Conservation (phyloP, 2,329 filamentous ascomycete genomes). For the Diaporthe citrichinensis region DNA sequence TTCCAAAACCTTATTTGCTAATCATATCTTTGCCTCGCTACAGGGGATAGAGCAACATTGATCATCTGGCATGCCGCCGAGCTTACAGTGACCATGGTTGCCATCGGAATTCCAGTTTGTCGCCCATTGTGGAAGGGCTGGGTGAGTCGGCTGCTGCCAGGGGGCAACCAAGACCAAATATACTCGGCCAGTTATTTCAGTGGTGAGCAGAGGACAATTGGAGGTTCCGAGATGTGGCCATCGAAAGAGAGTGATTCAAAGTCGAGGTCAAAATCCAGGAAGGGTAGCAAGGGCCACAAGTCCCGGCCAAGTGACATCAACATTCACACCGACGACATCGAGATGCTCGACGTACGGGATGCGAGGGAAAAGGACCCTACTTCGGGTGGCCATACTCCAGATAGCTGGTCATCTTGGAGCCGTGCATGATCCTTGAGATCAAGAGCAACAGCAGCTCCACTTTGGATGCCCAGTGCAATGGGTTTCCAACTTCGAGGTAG, state of each 20-base stretch:
- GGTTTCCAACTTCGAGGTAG: neutral
- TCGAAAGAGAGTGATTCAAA: slow-evolving; percentile 7
- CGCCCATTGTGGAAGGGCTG: slow-evolving; percentile 28
- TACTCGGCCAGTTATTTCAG: neutral
- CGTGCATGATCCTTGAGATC: neutral
- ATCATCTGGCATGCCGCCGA: slow-evolving; percentile 34
- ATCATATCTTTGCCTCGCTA: neutral
- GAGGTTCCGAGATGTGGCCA: slow-evolving; percentile 26
- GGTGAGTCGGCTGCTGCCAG: slow-evolving; percentile 15
- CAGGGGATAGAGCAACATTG: slow-evolving; percentile 14
- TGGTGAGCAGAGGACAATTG: slow-evolving; percentile 21
- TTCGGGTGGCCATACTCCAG: neutral
- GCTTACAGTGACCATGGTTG: slow-evolving; percentile 32
- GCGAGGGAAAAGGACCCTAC: neutral
- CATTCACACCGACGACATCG: neutral
- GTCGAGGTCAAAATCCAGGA: neutral
- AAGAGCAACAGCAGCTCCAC: neutral
- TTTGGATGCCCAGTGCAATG: neutral
- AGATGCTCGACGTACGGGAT: neutral
- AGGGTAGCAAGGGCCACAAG: neutral
- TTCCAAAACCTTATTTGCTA: neutral
- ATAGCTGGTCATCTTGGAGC: slow-evolving; percentile 20
- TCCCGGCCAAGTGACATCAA: neutral
- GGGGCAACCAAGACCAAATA: neutral
- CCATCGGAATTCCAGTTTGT: slow-evolving; percentile 30